phyloP scores from a whole-genome alignment of 2,329 filamentous ascomycete genomes.

The Triangularia verruculosa region DNA sequence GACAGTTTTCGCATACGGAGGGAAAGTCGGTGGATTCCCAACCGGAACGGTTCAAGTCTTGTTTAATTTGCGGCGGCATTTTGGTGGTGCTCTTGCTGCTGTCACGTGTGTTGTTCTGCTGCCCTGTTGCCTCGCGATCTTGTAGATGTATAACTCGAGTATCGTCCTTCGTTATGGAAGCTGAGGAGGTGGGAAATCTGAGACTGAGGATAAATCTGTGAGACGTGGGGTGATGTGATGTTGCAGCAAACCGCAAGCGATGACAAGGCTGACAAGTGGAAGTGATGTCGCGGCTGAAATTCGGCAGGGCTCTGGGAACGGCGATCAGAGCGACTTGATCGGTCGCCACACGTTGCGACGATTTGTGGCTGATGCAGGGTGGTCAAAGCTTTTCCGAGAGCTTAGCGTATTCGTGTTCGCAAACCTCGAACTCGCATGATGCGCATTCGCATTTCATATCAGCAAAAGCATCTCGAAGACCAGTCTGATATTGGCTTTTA shows the following conservation, averaged over 20 bases:
- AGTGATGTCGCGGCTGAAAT: neutral
- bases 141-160: too few relatives aligned
- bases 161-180: too few relatives aligned
- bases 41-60: conserved; percentile 90
- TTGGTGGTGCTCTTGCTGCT: neutral
- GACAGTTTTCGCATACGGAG: conserved; percentile 85
- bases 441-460: neutral
- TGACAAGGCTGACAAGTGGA: neutral
- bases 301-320: neutral
- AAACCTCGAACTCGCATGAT: neutral
- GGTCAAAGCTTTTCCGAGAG: neutral
- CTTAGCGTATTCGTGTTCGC: conserved; percentile 21
- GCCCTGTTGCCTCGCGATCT: too few relatives aligned
- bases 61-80: conserved; percentile 92
- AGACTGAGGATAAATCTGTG: neutral
- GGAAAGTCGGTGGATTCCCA: conserved; percentile 94
- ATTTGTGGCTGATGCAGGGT: neutral
- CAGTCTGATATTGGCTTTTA: neutral
- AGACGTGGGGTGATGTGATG: conserved; percentile 5
- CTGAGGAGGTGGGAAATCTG: neutral
- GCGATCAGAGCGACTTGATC: conserved; percentile 2
- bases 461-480: neutral
- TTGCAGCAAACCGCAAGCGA: neutral
- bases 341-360: neutral
- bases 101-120: too few relatives aligned